Percentiles rank a stretch among this genome's conserved stretches.
Conservation (phyloP, 148 eudicot genomes). For the Rhododendron vialii region DNA sequence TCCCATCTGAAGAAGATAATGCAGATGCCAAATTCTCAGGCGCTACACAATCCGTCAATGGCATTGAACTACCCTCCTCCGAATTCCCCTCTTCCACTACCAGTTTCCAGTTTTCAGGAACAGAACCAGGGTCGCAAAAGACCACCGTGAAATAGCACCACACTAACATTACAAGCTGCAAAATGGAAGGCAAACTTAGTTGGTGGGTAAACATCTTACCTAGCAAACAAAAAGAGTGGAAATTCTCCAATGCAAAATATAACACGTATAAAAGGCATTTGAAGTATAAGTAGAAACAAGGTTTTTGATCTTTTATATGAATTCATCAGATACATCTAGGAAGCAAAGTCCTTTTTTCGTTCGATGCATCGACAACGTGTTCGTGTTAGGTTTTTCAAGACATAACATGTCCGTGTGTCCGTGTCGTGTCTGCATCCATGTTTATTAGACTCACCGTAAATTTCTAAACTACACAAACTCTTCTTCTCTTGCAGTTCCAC, state of each 20-base stretch:
- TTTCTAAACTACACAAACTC: background rate
- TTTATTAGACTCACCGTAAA: too few relatives aligned
- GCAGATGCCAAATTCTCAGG: slow-evolving; percentile 29
- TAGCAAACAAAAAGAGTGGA: background rate
- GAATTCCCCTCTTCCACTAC: slow-evolving; percentile 37
- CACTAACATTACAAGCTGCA: slow-evolving; percentile 74
- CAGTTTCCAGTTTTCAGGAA: slow-evolving; percentile 82
- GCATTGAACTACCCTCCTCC: slow-evolving; percentile 49
- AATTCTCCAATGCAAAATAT: background rate
- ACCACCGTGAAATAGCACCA: slow-evolving; percentile 95
- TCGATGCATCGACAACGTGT: background rate
- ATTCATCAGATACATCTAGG: background rate
- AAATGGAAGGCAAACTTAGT: slow-evolving; percentile 11
- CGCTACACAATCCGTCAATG: slow-evolving; percentile 30
- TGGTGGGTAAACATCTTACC: background rate
- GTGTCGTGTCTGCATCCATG: too few relatives aligned
- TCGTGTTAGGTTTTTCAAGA: background rate
- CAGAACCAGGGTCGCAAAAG: slow-evolving; percentile 80
- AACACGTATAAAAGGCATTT: background rate
- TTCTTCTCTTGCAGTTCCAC: background rate
- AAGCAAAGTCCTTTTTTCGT: too few relatives aligned
- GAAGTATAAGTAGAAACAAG: background rate
- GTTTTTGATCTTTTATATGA: background rate
- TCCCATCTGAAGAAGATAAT: slow-evolving; percentile 42
- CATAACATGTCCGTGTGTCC: too few relatives aligned